A percentile compares a stretch with the other conserved stretches of the same genome.
Conservation (phyloP, 176 grass and related monocot species). For the Zea luxurians region DNA sequence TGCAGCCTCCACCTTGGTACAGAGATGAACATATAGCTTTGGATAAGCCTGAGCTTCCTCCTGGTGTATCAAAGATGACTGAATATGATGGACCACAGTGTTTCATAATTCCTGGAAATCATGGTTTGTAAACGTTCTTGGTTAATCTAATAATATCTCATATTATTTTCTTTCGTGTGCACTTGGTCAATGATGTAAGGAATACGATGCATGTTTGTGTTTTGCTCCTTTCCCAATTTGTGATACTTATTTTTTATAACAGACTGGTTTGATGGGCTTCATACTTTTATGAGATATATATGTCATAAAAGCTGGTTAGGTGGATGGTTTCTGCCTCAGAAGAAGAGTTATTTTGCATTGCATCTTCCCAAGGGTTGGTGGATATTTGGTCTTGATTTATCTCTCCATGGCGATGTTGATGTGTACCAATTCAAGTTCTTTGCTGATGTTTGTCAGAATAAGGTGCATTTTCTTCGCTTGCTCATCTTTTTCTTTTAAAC, state of each 20-base stretch:
- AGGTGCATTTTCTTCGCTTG: conserved; percentile 50
- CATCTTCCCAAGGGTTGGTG: conserved; percentile 88
- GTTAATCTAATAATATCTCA: conserved; percentile 33
- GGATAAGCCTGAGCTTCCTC: conserved; percentile 82
- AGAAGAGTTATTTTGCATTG: conserved; percentile 96
- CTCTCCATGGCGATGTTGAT: conserved; percentile 91
- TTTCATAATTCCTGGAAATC: conserved; percentile 96
- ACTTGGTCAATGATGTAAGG: conserved; percentile 17
- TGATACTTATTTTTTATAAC: conserved; percentile 20
- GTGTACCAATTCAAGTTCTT: conserved; percentile 99
- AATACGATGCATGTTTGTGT: conserved; percentile 29
- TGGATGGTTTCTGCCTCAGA: conserved; percentile 95
- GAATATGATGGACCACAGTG: conserved; percentile 86
- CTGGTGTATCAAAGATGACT: conserved; percentile 64
- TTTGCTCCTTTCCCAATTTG: conserved; percentile 30
- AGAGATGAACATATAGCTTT: conserved; percentile 88
- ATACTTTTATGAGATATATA: conserved; percentile 96
- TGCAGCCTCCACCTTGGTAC: conserved; percentile 84
- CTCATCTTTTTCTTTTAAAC: conserved; percentile 2
- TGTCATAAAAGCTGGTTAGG: conserved; percentile 96
- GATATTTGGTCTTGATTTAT: conserved; percentile 96
- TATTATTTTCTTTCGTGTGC: conserved; percentile 21
- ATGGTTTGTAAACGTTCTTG: conserved; percentile 56
- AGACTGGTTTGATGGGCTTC: conserved; percentile 97
- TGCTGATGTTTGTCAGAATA: conserved; percentile 66